Percentiles rank a stretch among this genome's conserved stretches.
phyloP scores from a whole-genome alignment of 2,329 filamentous ascomycete genomes.

The Achaetomium macrosporum region DNA sequence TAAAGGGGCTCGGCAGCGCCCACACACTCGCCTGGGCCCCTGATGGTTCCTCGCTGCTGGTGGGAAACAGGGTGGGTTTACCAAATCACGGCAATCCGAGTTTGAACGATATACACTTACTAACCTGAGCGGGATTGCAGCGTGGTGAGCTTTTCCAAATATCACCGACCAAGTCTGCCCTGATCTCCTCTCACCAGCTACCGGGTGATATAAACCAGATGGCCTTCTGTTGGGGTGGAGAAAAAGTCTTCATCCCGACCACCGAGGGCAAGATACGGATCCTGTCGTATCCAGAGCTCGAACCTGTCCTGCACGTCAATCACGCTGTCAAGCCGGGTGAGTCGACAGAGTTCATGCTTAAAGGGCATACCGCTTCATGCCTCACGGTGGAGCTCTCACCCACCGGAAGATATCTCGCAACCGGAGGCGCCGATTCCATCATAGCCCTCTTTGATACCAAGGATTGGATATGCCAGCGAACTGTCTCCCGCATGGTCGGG shows the following conservation, averaged over 20 bases:
- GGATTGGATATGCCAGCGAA: constrained; percentile 70
- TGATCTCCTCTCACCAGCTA: constrained; percentile 56
- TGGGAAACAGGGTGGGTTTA: constrained; percentile 61
- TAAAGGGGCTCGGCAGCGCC: constrained; percentile 60
- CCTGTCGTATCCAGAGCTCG: constrained; percentile 59
- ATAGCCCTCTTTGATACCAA: constrained; percentile 73
- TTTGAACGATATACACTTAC: not conserved
- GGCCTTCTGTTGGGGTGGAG: constrained; percentile 66
- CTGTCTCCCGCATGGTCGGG: constrained; percentile 62
- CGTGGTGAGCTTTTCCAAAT: constrained; percentile 58
- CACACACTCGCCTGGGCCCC: constrained; percentile 71
- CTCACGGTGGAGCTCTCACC: constrained; percentile 65
- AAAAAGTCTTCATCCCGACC: constrained; percentile 64
- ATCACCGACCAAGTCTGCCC: constrained; percentile 51
- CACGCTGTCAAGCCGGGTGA: constrained; percentile 36
- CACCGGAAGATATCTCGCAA: constrained; percentile 64
- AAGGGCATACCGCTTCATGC: constrained; percentile 68
- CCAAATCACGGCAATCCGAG: not conserved
- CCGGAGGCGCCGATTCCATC: constrained; percentile 68
- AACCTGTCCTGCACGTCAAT: constrained; percentile 47
- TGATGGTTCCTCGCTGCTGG: constrained; percentile 62
- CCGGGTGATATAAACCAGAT: constrained; percentile 64
- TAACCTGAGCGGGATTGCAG: constrained; percentile 33
- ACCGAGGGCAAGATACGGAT: constrained; percentile 66
- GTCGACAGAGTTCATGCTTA: constrained; percentile 53